phyloP scores from a whole-genome alignment of 2,329 filamentous ascomycete genomes.

The Botrytis medusae region DNA sequence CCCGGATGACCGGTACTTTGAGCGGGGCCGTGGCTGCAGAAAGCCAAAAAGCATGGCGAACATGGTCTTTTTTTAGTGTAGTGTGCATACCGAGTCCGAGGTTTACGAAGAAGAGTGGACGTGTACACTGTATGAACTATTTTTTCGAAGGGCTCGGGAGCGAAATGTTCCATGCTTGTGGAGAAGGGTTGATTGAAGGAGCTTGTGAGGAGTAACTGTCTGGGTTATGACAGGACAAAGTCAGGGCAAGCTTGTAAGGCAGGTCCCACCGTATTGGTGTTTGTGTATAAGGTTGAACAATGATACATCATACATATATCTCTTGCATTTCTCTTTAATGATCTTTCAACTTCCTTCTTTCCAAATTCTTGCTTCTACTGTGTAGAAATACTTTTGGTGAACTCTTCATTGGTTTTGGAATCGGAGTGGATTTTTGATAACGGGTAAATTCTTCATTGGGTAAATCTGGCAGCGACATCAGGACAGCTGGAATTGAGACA shows the following conservation, averaged over 20 bases:
- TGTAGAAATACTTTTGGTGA: background rate
- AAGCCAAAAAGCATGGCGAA: background rate
- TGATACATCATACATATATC: background rate
- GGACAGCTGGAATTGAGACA: background rate
- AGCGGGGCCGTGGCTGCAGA: conserved; percentile 11
- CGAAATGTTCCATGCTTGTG: conserved; percentile 7
- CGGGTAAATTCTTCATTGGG: background rate
- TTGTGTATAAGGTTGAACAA: background rate
- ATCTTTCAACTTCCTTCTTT: background rate
- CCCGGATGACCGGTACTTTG: background rate
- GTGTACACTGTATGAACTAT: background rate
- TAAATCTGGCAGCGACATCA: background rate
- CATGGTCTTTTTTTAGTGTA: background rate
- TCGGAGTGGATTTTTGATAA: background rate
- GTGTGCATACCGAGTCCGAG: background rate
- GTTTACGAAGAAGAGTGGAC: background rate
- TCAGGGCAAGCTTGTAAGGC: background rate
- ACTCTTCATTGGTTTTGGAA: background rate
- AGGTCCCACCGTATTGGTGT: background rate
- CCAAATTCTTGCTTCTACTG: background rate
- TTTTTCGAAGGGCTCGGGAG: conserved; percentile 2
- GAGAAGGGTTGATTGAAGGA: conserved; percentile 12
- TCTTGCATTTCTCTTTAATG: background rate
- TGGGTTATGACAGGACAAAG: background rate
- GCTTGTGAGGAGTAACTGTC: background rate